Conservation (phyloP, 2,329 filamentous ascomycete species). For the Botrytis cinerea region DNA sequence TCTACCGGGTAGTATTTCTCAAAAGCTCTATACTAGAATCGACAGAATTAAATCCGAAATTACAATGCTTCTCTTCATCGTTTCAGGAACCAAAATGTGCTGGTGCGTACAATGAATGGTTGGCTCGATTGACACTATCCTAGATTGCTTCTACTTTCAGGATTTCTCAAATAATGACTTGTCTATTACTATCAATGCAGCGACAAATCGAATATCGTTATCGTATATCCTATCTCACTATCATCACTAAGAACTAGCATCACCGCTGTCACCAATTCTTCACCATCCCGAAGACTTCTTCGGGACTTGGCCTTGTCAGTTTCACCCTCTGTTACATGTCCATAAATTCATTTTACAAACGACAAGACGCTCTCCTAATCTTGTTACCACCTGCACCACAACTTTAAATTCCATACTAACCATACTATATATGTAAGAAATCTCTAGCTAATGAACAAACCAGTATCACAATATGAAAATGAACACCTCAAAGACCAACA, state of each 20-base stretch:
- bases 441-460: background rate
- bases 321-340: background rate
- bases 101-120: background rate
- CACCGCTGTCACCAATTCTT: background rate
- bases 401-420: background rate
- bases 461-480: background rate
- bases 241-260: fast-evolving
- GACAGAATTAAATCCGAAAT: fast-evolving
- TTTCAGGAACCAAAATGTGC: fast-evolving
- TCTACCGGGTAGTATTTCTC: fast-evolving
- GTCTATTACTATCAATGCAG: background rate
- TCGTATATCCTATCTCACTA: background rate
- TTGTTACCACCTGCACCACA: background rate
- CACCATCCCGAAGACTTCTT: fast-evolving
- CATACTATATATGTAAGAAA: background rate
- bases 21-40: background rate
- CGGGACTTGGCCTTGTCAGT: background rate
- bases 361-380: background rate
- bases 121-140: background rate
- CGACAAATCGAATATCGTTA: fast-evolving
- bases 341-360: no score
- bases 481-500: no score
- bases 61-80: fast-evolving
- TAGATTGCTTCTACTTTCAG: background rate
- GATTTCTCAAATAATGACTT: fast-evolving